A percentile compares a stretch with the other conserved stretches of the same genome.
Conservation (phyloP, 768 basidiomycete genomes). For the Boletales sp. region DNA sequence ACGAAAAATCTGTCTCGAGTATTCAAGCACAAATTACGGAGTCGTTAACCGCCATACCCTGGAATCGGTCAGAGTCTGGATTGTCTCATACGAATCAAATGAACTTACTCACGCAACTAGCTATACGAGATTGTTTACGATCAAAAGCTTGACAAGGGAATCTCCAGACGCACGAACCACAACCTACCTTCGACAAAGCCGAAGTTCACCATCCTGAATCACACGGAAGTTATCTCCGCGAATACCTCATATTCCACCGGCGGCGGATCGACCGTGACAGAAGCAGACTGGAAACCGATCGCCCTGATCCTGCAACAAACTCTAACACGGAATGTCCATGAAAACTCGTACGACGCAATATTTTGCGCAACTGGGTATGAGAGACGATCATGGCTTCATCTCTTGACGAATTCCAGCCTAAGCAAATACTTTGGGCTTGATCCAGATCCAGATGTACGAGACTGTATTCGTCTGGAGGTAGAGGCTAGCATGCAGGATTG, state of each 20-base stretch:
- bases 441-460: not conserved
- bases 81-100: not conserved
- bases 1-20: slow-evolving; percentile 38
- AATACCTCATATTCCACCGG: not conserved
- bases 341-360: slow-evolving; percentile 42
- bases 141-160: slow-evolving; percentile 43
- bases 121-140: slow-evolving; percentile 50
- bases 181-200: slow-evolving; percentile 13
- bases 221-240: slow-evolving; percentile 36
- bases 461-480: slow-evolving; percentile 7
- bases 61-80: slow-evolving; percentile 31
- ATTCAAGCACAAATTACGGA: slow-evolving; percentile 50
- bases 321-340: slow-evolving; percentile 30
- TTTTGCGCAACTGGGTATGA: slow-evolving; percentile 56
- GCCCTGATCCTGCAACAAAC: slow-evolving; percentile 35
- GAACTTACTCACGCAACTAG: slow-evolving; percentile 23
- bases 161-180: slow-evolving; percentile 32
- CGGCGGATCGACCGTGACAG: not conserved
- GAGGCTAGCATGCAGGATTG: slow-evolving; percentile 2
- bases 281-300: slow-evolving; percentile 1
- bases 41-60: slow-evolving; percentile 49
- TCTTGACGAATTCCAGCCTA: slow-evolving; percentile 39
- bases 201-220: slow-evolving; percentile 36
- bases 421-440: slow-evolving; percentile 36
- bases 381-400: slow-evolving; percentile 42